A percentile compares a stretch with the other conserved stretches of the same genome.
These are phyloP conservation scores for Brassica cretica DNA, from an alignment of 345 rosid genomes.

Conservation along the genomic window DNA sequence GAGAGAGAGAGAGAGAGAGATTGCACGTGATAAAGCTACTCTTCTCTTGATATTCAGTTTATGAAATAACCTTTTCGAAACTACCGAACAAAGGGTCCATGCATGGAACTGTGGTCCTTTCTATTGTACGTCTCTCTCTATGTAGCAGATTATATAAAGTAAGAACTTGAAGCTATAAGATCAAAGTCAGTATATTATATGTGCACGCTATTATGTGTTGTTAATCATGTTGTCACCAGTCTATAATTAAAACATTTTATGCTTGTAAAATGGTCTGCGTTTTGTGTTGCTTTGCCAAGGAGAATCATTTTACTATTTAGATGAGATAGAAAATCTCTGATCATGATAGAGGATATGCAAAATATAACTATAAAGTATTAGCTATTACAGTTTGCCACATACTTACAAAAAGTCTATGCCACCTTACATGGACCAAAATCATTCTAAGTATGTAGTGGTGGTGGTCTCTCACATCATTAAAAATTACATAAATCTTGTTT, in stretches of 20 bases:
- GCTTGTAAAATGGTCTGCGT: not conserved
- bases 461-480: constrained; percentile 33
- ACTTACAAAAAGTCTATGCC: constrained; percentile 25
- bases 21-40: constrained; percentile 16
- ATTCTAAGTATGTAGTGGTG: constrained; percentile 29
- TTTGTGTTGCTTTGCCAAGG: not conserved
- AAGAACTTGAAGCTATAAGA: constrained; percentile 7
- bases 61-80: constrained; percentile 11
- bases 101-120: constrained; percentile 27
- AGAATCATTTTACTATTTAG: constrained; percentile 5
- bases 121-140: constrained; percentile 8
- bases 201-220: not conserved
- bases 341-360: not conserved
- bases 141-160: not conserved
- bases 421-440: constrained; percentile 37
- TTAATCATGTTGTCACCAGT: constrained; percentile 13
- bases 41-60: constrained; percentile 1
- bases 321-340: not conserved
- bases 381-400: constrained; percentile 4
- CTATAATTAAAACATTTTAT: not conserved
- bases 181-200: not conserved
- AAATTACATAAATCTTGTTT: constrained; percentile 13
- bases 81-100: constrained; percentile 26
- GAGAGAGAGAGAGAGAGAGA: constrained; percentile 20
- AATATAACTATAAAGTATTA: not conserved